Percentiles rank a stretch among this genome's conserved stretches.
These are phyloP conservation scores for Talaromyces islandicus DNA, from an alignment of 2,329 filamentous ascomycete species.

Conservation along the genomic window DNA sequence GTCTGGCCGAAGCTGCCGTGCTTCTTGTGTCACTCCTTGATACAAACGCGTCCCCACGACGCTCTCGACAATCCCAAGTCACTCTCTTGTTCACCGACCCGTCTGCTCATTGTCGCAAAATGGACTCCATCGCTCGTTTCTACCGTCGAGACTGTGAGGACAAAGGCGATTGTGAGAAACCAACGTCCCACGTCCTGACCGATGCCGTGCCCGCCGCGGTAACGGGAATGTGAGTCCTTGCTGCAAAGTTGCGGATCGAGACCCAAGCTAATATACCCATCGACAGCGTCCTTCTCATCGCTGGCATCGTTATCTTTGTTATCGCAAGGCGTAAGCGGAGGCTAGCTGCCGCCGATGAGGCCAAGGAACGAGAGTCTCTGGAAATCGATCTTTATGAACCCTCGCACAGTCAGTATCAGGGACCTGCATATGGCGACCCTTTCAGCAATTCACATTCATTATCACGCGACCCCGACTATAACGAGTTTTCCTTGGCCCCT, in stretches of 20 bases:
- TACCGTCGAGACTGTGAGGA: slow-evolving; percentile 8
- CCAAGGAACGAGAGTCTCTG: slow-evolving; percentile 10
- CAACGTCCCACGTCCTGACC: slow-evolving; percentile 7
- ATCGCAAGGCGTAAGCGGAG: slow-evolving; percentile 8
- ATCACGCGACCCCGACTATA: slow-evolving; percentile 9
- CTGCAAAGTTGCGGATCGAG: not conserved
- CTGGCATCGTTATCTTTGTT: slow-evolving; percentile 2
- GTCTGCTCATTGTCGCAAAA: not conserved
- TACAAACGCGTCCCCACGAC: not conserved
- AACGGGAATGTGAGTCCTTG: slow-evolving; percentile 5
- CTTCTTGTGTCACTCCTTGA: not conserved
- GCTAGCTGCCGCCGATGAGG: slow-evolving; percentile 5
- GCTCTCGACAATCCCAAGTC: not conserved
- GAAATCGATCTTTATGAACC: slow-evolving; percentile 13
- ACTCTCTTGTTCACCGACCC: not conserved
- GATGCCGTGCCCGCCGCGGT: slow-evolving; percentile 10
- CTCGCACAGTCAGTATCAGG: not conserved
- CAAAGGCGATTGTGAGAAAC: slow-evolving; percentile 10
- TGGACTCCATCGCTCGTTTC: slow-evolving; percentile 2
- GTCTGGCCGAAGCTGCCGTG: not conserved
- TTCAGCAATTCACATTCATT: slow-evolving; percentile 8
- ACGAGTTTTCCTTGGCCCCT: slow-evolving; percentile 11
- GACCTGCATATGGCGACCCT: slow-evolving; percentile 3
- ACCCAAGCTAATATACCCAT: not conserved
- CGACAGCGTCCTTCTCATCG: slow-evolving; percentile 6